Conservation (phyloP, 352 stramenopile genomes). For the Phytophthora pseudosyringae region DNA sequence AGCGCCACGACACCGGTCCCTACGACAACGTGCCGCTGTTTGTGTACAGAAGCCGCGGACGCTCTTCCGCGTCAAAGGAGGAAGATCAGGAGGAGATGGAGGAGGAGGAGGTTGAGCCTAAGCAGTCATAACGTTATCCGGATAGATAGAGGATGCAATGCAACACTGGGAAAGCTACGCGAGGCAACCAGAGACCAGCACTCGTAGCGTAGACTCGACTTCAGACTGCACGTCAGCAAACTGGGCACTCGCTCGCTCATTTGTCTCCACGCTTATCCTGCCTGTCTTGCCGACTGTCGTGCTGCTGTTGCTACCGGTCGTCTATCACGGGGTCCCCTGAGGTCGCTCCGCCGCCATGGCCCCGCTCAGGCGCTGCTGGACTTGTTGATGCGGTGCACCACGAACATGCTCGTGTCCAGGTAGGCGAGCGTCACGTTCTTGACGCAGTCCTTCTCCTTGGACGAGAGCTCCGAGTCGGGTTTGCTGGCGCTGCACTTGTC, state of each 20-base stretch:
- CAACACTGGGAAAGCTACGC: neutral
- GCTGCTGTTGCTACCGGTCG: neutral
- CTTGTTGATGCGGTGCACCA: conserved; percentile 86
- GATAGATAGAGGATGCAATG: conserved; percentile 6
- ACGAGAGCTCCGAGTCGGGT: conserved; percentile 83
- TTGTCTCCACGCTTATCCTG: conserved; percentile 20
- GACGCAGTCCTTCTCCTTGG: conserved; percentile 84
- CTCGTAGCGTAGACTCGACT: conserved; percentile 26
- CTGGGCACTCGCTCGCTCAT: conserved; percentile 11
- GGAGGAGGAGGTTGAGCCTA: conserved; percentile 4
- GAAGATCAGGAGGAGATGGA: conserved; percentile 6
- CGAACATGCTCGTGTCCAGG: conserved; percentile 89
- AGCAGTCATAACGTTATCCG: conserved; percentile 4
- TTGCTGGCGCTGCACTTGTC: conserved; percentile 90
- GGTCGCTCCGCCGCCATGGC: neutral
- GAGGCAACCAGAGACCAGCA: conserved; percentile 2
- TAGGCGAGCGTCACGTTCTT: conserved; percentile 90
- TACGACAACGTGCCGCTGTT: conserved; percentile 62
- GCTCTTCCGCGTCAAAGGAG: neutral
- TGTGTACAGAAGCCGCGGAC: conserved; percentile 45
- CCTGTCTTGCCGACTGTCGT: neutral
- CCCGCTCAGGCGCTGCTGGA: conserved; percentile 44
- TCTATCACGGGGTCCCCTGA: conserved; percentile 4
- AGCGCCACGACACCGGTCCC: conserved; percentile 42
- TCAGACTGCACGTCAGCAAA: conserved; percentile 8